Percentiles rank a stretch among this genome's conserved stretches.
phyloP scores from a whole-genome alignment of 805 yeast genomes.

The Ogataea henricii region DNA sequence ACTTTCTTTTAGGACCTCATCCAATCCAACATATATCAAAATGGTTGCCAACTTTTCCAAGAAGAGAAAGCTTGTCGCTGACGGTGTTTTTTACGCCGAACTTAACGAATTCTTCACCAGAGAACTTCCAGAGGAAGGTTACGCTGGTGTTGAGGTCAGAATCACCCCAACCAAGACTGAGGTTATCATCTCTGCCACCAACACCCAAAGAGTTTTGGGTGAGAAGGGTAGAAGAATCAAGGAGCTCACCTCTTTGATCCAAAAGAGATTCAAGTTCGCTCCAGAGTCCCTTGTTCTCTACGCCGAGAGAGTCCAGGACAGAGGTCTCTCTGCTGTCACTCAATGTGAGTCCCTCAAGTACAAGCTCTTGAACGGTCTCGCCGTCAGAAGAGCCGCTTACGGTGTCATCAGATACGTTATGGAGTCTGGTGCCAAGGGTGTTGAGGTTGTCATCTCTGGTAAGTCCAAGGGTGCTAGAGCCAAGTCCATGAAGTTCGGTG shows the following conservation, averaged over 20 bases:
- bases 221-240: constrained; percentile 99
- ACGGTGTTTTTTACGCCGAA: constrained; percentile 99
- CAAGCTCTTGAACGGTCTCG: constrained; percentile 97
- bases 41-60: constrained; percentile 70
- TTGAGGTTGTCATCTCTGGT: constrained; percentile 99
- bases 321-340: constrained; percentile 99
- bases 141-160: constrained; percentile 99
- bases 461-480: constrained; percentile 99
- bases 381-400: constrained; percentile 99
- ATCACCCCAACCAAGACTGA: constrained; percentile 97
- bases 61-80: constrained; percentile 99
- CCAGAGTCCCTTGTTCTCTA: constrained; percentile 91
- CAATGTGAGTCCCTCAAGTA: constrained; percentile 99
- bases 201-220: constrained; percentile 98
- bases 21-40: constrained; percentile 16
- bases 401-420: constrained; percentile 99
- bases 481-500: constrained; percentile 99
- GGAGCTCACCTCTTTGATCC: constrained; percentile 95
- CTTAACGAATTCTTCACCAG: constrained; percentile 99
- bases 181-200: constrained; percentile 97
- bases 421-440: constrained; percentile 99
- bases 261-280: constrained; percentile 97
- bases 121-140: constrained; percentile 99
- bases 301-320: constrained; percentile 99
- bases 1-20: neutral